Conservation (phyloP, 2,329 filamentous ascomycete genomes). For the Neonectria magnoliae region DNA sequence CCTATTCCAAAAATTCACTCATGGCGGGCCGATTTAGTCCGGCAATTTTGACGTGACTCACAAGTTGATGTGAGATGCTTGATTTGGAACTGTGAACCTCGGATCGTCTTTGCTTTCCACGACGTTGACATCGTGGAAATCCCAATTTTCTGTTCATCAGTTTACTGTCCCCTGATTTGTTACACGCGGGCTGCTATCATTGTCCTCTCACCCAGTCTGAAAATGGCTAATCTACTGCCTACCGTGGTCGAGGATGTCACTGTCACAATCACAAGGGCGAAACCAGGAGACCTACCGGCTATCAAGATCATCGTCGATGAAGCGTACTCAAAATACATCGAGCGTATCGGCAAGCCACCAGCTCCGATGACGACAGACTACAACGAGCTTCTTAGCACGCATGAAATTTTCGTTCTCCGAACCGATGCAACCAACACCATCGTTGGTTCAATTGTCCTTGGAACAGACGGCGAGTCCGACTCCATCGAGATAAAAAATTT, state of each 20-base stretch:
- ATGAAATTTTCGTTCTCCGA: slow-evolving; percentile 40
- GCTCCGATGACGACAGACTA: slow-evolving; percentile 52
- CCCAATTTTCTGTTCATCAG: neutral
- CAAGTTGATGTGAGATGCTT: neutral
- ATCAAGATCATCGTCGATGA: slow-evolving; percentile 44
- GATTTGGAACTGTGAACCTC: neutral
- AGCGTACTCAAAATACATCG: slow-evolving; percentile 48
- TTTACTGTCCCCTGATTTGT: neutral
- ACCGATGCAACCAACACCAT: slow-evolving; percentile 7
- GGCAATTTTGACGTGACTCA: neutral
- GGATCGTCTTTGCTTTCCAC: neutral
- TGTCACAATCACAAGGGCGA: slow-evolving; percentile 14
- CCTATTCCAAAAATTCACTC: no score
- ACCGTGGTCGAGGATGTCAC: neutral
- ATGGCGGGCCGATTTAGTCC: neutral
- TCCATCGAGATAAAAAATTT: slow-evolving; percentile 43
- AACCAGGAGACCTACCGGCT: slow-evolving; percentile 36
- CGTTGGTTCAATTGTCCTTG: slow-evolving; percentile 45
- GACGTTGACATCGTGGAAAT: neutral
- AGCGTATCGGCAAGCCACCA: slow-evolving; percentile 48
- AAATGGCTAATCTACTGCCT: neutral
- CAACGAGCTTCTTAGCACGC: slow-evolving; percentile 36
- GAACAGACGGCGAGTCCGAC: slow-evolving; percentile 23
- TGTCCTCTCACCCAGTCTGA: neutral
- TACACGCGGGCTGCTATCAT: neutral